Percentiles rank a stretch among this genome's conserved stretches.
Evolutionary conservation across 306 rosid genomes (phyloP).

Genomic region (Luffa aegyptiaca): DNA sequence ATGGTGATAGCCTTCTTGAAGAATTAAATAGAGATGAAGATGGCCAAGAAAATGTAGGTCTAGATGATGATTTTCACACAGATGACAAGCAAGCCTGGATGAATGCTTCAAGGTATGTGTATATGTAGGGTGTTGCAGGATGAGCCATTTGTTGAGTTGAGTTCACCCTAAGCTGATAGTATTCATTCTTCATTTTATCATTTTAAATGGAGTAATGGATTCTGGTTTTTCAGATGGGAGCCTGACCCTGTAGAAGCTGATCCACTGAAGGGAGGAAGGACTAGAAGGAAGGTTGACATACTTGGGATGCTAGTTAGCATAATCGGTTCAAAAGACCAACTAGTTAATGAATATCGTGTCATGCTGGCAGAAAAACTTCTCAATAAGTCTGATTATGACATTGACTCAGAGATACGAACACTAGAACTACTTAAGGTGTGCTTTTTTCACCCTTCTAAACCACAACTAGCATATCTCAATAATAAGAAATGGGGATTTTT

Average conservation of each 20-base stretch:
- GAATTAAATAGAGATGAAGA: conserved; percentile 93
- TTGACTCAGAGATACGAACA: conserved; percentile 87
- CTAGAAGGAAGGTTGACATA: conserved; percentile 82
- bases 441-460: neutral
- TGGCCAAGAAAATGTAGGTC: conserved; percentile 62
- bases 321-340: conserved; percentile 91
- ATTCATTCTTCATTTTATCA: neutral
- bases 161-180: neutral
- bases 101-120: conserved; percentile 51
- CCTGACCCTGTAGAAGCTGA: conserved; percentile 99
- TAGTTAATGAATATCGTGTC: conserved; percentile 88
- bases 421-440: conserved; percentile 89
- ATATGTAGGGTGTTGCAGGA: neutral
- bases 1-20: conserved; percentile 98
- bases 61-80: conserved; percentile 75
- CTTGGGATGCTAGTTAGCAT: conserved; percentile 97
- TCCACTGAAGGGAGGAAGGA: conserved; percentile 83
- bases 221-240: conserved; percentile 70
- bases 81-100: conserved; percentile 97
- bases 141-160: neutral
- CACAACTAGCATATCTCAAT: conserved; percentile 7
- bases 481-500: conserved; percentile 9
- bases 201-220: neutral
- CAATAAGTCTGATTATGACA: conserved; percentile 91
- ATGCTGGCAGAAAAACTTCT: conserved; percentile 98